Percentiles rank a stretch among this genome's conserved stretches.
These are phyloP conservation scores for Puccinia brachypodii DNA, from an alignment of 1,284 basidiomycete species.

Conservation along the genomic window DNA sequence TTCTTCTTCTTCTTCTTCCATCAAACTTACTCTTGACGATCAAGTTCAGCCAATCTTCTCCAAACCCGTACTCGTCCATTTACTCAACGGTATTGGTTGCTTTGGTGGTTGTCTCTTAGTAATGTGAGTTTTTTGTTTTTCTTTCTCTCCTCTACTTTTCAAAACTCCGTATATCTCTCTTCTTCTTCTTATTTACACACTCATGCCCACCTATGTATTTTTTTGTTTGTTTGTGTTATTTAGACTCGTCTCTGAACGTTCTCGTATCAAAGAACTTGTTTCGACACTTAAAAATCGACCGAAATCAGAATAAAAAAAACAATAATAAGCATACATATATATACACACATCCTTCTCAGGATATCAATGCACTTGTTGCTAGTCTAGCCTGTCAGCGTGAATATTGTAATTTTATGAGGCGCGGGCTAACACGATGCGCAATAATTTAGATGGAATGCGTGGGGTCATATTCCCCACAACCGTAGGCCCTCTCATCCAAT, in stretches of 20 bases:
- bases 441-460: no score
- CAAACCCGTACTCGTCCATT: background rate
- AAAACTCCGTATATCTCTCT: background rate
- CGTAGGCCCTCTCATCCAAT: no score
- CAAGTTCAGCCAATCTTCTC: background rate
- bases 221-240: background rate
- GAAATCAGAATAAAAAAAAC: background rate
- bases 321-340: no score
- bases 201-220: no score
- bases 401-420: no score
- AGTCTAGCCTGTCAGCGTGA: no score
- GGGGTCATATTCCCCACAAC: no score
- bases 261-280: background rate
- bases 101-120: conserved; percentile 1
- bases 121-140: background rate
- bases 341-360: no score
- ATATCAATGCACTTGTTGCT: no score
- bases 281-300: background rate
- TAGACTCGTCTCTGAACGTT: background rate
- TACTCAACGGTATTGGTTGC: background rate
- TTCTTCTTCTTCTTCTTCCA: background rate
- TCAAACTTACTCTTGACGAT: no score
- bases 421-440: no score
- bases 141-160: background rate
- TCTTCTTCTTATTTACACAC: background rate